phyloP scores from a whole-genome alignment of 2,329 filamentous ascomycete species.

The Aspergillus ochraceoroseus region DNA sequence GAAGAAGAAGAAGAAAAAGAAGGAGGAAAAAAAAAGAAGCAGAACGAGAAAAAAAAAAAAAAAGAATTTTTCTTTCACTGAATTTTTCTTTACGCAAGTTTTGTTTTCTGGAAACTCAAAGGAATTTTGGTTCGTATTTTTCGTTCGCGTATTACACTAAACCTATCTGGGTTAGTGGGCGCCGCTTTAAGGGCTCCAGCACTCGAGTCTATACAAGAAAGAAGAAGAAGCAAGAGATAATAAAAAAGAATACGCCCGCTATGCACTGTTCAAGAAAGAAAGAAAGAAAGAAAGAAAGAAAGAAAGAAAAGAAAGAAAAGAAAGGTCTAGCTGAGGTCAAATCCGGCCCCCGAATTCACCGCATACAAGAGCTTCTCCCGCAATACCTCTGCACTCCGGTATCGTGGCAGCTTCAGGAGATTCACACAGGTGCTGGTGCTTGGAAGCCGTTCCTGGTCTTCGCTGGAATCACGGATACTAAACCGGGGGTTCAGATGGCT shows the following conservation, averaged over 20 bases:
- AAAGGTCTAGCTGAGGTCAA: conserved; percentile 58
- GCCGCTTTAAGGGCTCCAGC: conserved; percentile 15
- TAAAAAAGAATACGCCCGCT: too few species aligned
- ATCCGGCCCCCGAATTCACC: conserved; percentile 82
- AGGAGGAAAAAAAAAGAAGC: conserved; percentile 27
- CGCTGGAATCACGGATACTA: conserved; percentile 78
- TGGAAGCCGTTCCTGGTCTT: conserved; percentile 71
- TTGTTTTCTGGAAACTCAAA: conserved; percentile 33
- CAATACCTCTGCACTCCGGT: conserved; percentile 60
- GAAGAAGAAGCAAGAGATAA: too few species aligned
- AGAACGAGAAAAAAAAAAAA: conserved; percentile 21
- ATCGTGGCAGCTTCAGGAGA: conserved; percentile 82
- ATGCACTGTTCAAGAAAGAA: too few species aligned
- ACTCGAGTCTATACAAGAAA: too few species aligned
- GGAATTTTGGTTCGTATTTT: conserved; percentile 20
- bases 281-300: too few species aligned
- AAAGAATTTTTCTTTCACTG: conserved; percentile 8
- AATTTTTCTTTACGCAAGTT: conserved; percentile 17
- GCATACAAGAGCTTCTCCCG: conserved; percentile 83
- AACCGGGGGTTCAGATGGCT: conserved; percentile 78
- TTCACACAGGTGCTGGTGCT: conserved; percentile 97
- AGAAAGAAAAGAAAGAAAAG: too few species aligned
- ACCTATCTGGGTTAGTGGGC: conserved; percentile 15
- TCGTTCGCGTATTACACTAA: conserved; percentile 24
- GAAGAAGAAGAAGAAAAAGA: conserved; percentile 26